A percentile compares a stretch with the other conserved stretches of the same genome.
Evolutionary conservation across 768 basidiomycete species (phyloP).

Genomic region (Infundibulicybe gibba): DNA sequence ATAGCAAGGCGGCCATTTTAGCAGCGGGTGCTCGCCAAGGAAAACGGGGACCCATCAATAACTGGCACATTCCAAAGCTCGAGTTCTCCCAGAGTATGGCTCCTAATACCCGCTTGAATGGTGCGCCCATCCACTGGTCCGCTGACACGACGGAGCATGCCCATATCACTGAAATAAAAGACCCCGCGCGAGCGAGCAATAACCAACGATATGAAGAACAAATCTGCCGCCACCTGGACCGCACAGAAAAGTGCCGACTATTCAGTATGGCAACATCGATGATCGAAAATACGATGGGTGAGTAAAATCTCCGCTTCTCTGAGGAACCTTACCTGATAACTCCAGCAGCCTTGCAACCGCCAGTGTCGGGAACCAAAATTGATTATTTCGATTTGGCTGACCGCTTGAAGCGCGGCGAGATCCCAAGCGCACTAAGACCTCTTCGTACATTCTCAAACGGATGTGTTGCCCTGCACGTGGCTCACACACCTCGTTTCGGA

Average conservation of each 20-base stretch:
- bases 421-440: constrained; percentile 6
- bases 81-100: constrained; percentile 30
- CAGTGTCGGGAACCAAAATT: not conserved
- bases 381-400: constrained; percentile 1
- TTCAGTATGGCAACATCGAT: constrained; percentile 24
- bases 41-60: constrained; percentile 16
- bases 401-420: constrained; percentile 1
- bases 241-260: constrained; percentile 19
- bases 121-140: constrained; percentile 28
- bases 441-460: constrained; percentile 6
- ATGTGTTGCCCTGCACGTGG: constrained; percentile 19
- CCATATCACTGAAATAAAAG: constrained; percentile 27
- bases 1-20: constrained; percentile 29
- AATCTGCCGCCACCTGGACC: constrained; percentile 27
- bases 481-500: constrained; percentile 11
- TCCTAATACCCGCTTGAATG: constrained; percentile 20
- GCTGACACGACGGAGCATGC: constrained; percentile 28
- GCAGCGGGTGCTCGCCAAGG: constrained; percentile 20
- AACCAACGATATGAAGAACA: constrained; percentile 28
- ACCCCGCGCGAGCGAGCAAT: constrained; percentile 23
- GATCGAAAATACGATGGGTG: constrained; percentile 1
- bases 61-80: constrained; percentile 41
- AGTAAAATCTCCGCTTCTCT: not conserved
- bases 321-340: not conserved
- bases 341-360: not conserved